Evolutionary conservation across 2,329 filamentous ascomycete species (phyloP).

Genomic region (Apiospora arundinis): DNA sequence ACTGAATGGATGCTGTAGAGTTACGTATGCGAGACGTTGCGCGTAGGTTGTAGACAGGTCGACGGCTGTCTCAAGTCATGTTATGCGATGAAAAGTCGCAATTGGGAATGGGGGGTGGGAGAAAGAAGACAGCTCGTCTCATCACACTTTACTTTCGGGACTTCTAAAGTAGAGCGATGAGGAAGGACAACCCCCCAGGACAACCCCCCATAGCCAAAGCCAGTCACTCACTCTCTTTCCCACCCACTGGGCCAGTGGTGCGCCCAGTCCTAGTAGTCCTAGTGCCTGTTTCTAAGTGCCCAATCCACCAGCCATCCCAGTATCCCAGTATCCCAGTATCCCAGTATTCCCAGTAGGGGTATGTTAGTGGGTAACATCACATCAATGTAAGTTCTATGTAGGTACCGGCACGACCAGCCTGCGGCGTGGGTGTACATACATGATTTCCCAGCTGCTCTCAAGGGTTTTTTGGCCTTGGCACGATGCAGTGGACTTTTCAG

Average conservation of each 20-base stretch:
- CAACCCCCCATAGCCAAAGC: background rate
- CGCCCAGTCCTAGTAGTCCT: slow-evolving; percentile 10
- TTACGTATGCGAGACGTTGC: slow-evolving; percentile 24
- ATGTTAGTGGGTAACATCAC: background rate
- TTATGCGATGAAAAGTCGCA: slow-evolving; percentile 20
- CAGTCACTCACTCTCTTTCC: no score
- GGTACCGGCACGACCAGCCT: slow-evolving; percentile 2
- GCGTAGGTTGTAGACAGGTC: slow-evolving; percentile 15
- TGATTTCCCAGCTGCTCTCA: background rate
- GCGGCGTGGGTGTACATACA: background rate
- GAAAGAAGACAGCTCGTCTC: slow-evolving; percentile 18
- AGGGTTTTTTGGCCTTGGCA: slow-evolving; percentile 12
- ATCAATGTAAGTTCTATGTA: background rate
- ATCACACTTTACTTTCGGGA: slow-evolving; percentile 19
- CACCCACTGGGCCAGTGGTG: background rate
- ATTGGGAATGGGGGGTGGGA: slow-evolving; percentile 7
- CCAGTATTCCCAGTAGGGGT: slow-evolving; percentile 3
- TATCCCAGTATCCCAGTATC: background rate
- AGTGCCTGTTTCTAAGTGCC: slow-evolving; percentile 18
- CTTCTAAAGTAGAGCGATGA: slow-evolving; percentile 18
- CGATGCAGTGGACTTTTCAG: slow-evolving; percentile 19
- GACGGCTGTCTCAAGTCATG: slow-evolving; percentile 7
- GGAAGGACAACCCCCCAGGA: slow-evolving; percentile 7
- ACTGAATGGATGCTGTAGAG: background rate
- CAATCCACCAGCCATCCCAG: slow-evolving; percentile 8